Evolutionary conservation across 2,329 filamentous ascomycete species (phyloP), one percentile per base, ranked within the genome.

Genomic region (Escovopsis weberi): DNA sequence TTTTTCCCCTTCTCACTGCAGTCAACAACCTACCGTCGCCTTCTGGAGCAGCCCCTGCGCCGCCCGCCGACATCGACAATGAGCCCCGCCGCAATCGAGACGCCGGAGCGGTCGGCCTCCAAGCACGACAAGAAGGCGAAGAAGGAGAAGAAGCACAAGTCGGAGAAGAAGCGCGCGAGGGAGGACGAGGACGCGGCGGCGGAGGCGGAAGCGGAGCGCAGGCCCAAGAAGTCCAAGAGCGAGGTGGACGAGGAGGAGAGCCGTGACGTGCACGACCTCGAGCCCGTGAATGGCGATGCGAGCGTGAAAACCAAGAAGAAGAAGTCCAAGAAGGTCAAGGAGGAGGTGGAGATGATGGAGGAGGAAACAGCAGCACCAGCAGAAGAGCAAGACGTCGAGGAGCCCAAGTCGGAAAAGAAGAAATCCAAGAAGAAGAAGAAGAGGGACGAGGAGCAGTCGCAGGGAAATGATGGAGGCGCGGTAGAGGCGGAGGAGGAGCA

Each of bases 151-250:
- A 51, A 51, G 35, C 47, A 50, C 12, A 59, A 57, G 44, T 55
- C 55, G 9, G 54, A 66, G 38, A 68, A 68, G 57, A 70, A 70
- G 58, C 63, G 67, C 37, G 53, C 59, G 6, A 56, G 66, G 37
- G 66, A 69, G 26, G 65, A 69, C 34, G 52, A 50, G 18, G 44
- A 49, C 7, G 59, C 57, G 36, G 59, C 62, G 39, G 52, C 50
- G 18, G 44, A 49, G 6, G 59, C 57, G 35, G 59, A 62, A 38
- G 53, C 56, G 33, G 66, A 70, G 46, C 64, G 65, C 52, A 69
- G 67, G 55, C 61, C 68, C 51, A 72, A 73, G 50, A 69, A 67
- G 46, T 67, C 68, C 5, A 71, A 69, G 55, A 68, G 60, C 62
- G 63, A 63, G 54, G 63, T 53, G 39, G 54, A 47, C 38, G 54